These are phyloP conservation scores for Quercus variabilis DNA, from an alignment of 306 rosid species.

Conservation along the genomic window DNA sequence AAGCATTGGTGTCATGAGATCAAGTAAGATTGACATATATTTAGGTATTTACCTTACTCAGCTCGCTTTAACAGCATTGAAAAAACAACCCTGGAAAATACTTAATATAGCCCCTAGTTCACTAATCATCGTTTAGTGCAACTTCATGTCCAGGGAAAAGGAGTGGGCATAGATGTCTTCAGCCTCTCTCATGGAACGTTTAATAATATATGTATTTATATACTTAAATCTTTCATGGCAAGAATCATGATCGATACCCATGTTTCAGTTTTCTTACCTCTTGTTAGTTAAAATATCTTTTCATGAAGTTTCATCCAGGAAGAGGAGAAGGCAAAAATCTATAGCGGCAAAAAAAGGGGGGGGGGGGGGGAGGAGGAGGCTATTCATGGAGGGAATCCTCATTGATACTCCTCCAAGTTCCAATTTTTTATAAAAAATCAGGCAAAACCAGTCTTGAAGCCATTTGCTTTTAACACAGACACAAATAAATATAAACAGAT, in stretches of 20 bases:
- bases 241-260: constrained; percentile 8
- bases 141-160: constrained; percentile 19
- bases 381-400: neutral
- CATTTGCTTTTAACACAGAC: neutral
- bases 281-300: neutral
- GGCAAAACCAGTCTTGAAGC: neutral
- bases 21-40: constrained; percentile 71
- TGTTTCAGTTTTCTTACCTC: neutral
- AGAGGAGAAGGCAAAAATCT: neutral
- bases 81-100: constrained; percentile 42
- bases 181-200: constrained; percentile 27
- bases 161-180: constrained; percentile 28
- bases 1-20: constrained; percentile 95
- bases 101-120: constrained; percentile 30
- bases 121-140: constrained; percentile 30
- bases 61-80: constrained; percentile 62
- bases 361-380: neutral
- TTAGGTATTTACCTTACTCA: constrained; percentile 75
- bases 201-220: neutral
- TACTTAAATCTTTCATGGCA: constrained; percentile 7
- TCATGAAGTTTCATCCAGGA: neutral
- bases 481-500: neutral
- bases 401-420: neutral
- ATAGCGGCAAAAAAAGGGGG: neutral
- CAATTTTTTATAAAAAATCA: neutral